Evolutionary conservation across 352 stramenopile species (phyloP).

Genomic region (Bremia lactucae): DNA sequence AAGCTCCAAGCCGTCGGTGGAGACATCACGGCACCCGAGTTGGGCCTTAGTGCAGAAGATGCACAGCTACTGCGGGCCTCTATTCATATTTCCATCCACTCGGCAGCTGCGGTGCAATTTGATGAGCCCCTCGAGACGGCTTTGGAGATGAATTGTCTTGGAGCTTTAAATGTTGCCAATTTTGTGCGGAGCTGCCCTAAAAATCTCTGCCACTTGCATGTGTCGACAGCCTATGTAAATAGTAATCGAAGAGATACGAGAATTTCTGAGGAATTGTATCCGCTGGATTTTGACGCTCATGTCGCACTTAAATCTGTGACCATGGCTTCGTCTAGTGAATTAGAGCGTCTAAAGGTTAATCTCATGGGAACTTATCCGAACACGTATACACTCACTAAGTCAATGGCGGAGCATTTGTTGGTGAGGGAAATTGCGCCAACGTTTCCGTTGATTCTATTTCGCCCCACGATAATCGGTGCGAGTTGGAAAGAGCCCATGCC

Average conservation of each 20-base stretch:
- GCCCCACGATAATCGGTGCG: slow-evolving; percentile 78
- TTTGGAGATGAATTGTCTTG: slow-evolving; percentile 77
- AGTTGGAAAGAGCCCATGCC: slow-evolving; percentile 81
- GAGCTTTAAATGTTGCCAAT: slow-evolving; percentile 46
- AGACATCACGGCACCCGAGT: slow-evolving; percentile 54
- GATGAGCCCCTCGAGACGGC: slow-evolving; percentile 80
- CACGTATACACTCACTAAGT: slow-evolving; percentile 85
- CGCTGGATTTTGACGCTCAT: slow-evolving; percentile 75
- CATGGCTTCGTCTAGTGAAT: slow-evolving; percentile 35
- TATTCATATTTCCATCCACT: slow-evolving; percentile 73
- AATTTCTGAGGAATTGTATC: slow-evolving; percentile 66
- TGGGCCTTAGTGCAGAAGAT: slow-evolving; percentile 45
- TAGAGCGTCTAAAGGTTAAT: slow-evolving; percentile 59
- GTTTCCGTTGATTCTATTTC: slow-evolving; percentile 68
- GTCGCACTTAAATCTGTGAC: slow-evolving; percentile 50
- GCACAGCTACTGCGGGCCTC: slow-evolving; percentile 25
- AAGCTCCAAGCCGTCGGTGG: slow-evolving; percentile 59
- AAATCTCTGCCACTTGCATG: slow-evolving; percentile 58
- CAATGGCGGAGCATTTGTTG: slow-evolving; percentile 76
- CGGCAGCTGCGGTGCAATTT: slow-evolving; percentile 80
- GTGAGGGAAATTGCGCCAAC: slow-evolving; percentile 28
- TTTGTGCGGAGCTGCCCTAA: slow-evolving; percentile 47
- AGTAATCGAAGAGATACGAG: slow-evolving; percentile 56
- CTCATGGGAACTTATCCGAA: slow-evolving; percentile 84
- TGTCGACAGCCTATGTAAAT: slow-evolving; percentile 82